Conservation (phyloP, 2,329 filamentous ascomycete species). For the Colletotrichum sp. region DNA sequence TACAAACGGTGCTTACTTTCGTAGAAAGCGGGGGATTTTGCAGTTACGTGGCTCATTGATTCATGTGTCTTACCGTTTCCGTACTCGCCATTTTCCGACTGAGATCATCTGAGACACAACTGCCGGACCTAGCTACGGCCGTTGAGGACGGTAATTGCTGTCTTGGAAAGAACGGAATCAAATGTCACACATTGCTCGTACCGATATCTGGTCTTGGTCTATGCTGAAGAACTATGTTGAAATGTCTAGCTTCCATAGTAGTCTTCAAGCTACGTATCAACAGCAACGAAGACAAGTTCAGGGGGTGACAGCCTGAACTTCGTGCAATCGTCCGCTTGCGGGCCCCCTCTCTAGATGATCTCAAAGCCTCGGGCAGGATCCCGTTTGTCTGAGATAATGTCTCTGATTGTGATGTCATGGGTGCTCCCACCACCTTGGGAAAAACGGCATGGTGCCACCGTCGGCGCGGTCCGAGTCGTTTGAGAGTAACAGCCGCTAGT, state of each 20-base stretch:
- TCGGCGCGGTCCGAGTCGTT: neutral
- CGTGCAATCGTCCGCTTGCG: neutral
- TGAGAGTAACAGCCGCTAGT: neutral
- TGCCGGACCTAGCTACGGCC: neutral
- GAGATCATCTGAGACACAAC: neutral
- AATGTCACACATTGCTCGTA: neutral
- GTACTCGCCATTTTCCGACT: neutral
- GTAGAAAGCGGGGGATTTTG: neutral
- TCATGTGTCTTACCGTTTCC: neutral
- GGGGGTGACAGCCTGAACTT: rapidly evolving
- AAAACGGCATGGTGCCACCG: rapidly evolving
- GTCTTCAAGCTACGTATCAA: neutral
- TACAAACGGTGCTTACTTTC: neutral
- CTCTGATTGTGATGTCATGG: neutral
- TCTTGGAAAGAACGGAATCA: neutral
- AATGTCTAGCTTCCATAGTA: neutral
- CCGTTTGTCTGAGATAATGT: neutral
- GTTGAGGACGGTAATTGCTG: neutral
- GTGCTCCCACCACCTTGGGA: neutral
- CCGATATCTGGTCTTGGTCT: rapidly evolving
- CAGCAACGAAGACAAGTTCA: rapidly evolving
- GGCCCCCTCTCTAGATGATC: rapidly evolving
- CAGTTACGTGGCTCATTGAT: neutral
- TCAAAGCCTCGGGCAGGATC: rapidly evolving
- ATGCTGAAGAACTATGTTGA: rapidly evolving